phyloP scores from a whole-genome alignment of 164 flowering plant species.

The Tetracentron sinense region DNA sequence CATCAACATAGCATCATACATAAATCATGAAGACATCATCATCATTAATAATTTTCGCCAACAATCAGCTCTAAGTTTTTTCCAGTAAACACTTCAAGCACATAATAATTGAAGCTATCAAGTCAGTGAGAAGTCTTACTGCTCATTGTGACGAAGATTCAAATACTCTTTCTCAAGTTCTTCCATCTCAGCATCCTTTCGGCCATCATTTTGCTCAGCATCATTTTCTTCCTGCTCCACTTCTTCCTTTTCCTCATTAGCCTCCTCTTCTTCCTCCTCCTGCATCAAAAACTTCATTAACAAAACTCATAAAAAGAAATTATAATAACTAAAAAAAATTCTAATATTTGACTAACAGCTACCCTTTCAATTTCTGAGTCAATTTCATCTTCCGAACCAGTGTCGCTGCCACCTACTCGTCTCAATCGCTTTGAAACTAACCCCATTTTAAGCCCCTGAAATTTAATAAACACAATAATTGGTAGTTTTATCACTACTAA shows the following conservation, averaged over 20 bases:
- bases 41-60: too few relatives aligned
- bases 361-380: conserved; percentile 22
- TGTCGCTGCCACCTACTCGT: conserved; percentile 11
- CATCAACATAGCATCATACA: too few relatives aligned
- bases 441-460: conserved; percentile 24
- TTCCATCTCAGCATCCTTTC: conserved; percentile 59
- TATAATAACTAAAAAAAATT: neutral
- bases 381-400: conserved; percentile 31
- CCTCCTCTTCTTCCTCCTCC: conserved; percentile 17
- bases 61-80: too few relatives aligned
- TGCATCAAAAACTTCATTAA: conserved; percentile 1
- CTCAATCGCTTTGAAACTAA: conserved; percentile 20
- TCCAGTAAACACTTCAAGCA: neutral
- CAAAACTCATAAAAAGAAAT: neutral
- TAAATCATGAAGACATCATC: too few relatives aligned
- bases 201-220: conserved; percentile 3
- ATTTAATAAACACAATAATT: neutral
- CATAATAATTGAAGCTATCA: neutral
- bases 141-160: conserved; percentile 52
- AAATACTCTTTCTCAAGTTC: conserved; percentile 72
- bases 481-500: neutral
- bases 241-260: conserved; percentile 13
- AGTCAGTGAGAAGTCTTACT: conserved; percentile 37
- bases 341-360: conserved; percentile 1
- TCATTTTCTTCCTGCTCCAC: conserved; percentile 25